phyloP scores from a whole-genome alignment of 352 stramenopile genomes.

The Phytophthora tentaculata region DNA sequence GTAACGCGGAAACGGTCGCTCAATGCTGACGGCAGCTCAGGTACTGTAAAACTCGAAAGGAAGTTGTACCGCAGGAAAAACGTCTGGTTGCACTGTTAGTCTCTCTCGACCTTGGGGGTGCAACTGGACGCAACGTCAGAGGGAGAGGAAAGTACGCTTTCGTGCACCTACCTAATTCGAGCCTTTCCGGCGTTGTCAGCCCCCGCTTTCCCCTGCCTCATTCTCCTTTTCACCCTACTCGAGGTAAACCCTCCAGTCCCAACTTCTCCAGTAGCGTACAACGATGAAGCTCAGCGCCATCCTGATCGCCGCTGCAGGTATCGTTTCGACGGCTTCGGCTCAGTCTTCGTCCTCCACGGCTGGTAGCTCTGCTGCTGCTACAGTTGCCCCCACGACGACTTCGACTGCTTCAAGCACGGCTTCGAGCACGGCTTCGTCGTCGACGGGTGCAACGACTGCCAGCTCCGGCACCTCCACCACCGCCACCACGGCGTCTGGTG shows the following conservation, averaged over 20 bases:
- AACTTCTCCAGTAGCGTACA: conserved; percentile 1
- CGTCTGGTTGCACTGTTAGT: conserved; percentile 23
- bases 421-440: no score
- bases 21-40: conserved; percentile 2
- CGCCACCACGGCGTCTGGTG: conserved; percentile 8
- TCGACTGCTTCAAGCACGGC: no score
- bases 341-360: background rate
- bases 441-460: conserved; percentile 16
- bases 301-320: conserved; percentile 18
- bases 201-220: conserved; percentile 10
- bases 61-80: conserved; percentile 4
- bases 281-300: conserved; percentile 39
- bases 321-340: conserved; percentile 22
- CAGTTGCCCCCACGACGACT: background rate
- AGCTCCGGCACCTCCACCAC: conserved; percentile 14
- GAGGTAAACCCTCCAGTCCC: conserved; percentile 37
- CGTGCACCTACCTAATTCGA: conserved; percentile 4
- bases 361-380: conserved; percentile 1
- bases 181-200: conserved; percentile 8
- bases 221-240: conserved; percentile 42
- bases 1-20: conserved; percentile 2
- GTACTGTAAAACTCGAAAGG: no score
- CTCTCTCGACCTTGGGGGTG: conserved; percentile 9
- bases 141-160: conserved; percentile 34
- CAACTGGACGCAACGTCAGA: conserved; percentile 24